phyloP scores from a whole-genome alignment of 2,329 filamentous ascomycete genomes.

The Colletotrichum chlorophyti region DNA sequence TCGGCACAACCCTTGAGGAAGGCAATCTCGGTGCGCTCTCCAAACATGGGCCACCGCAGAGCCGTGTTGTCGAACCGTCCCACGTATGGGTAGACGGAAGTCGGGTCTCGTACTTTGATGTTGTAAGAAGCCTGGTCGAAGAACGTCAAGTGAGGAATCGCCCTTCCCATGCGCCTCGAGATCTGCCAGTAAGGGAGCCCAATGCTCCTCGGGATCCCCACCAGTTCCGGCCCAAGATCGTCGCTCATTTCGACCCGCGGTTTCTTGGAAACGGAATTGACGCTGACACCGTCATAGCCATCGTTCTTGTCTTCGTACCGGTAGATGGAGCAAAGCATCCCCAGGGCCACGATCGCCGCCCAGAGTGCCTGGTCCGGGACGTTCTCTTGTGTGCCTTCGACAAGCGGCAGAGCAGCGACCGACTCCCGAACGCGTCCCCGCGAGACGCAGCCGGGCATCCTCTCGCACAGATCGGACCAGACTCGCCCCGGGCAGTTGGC shows the following conservation, averaged over 20 bases:
- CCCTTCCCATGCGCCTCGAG: slow-evolving; percentile 57
- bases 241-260: slow-evolving; percentile 54
- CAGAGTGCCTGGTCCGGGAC: slow-evolving; percentile 60
- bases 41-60: slow-evolving; percentile 60
- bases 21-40: slow-evolving; percentile 56
- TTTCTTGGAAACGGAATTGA: slow-evolving; percentile 39
- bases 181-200: slow-evolving; percentile 58
- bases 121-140: slow-evolving; percentile 62
- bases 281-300: slow-evolving; percentile 55
- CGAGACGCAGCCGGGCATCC: slow-evolving; percentile 59
- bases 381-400: slow-evolving; percentile 55
- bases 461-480: slow-evolving; percentile 60
- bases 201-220: slow-evolving; percentile 55
- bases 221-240: slow-evolving; percentile 55
- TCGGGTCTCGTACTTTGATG: slow-evolving; percentile 54
- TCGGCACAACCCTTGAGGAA: slow-evolving; percentile 58
- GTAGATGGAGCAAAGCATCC: slow-evolving; percentile 61
- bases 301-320: slow-evolving; percentile 60
- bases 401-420: slow-evolving; percentile 53
- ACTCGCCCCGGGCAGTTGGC: slow-evolving; percentile 57
- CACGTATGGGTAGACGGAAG: slow-evolving; percentile 56
- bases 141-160: slow-evolving; percentile 59
- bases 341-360: slow-evolving; percentile 58
- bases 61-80: slow-evolving; percentile 61
- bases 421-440: slow-evolving; percentile 58